A percentile compares a stretch with the other conserved stretches of the same genome.
Conservation (phyloP, 768 basidiomycete species). For the Mycena pura region DNA sequence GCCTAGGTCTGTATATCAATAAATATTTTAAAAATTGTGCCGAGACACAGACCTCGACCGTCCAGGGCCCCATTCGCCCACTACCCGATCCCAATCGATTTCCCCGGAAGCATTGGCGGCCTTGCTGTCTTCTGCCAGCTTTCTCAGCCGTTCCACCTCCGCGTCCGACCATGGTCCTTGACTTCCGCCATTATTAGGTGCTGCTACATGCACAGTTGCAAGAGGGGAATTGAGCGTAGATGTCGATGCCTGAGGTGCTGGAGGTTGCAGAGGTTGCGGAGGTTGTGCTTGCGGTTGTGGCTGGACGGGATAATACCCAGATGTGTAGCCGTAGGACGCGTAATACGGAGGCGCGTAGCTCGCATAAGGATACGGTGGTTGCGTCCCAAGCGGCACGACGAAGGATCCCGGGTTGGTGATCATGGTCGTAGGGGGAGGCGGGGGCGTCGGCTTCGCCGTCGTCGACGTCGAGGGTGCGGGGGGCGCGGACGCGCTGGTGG, state of each 20-base stretch:
- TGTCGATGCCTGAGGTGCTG: constrained; percentile 32
- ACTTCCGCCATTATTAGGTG: constrained; percentile 50
- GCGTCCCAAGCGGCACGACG: constrained; percentile 67
- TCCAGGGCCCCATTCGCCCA: constrained; percentile 74
- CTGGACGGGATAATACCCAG: constrained; percentile 31
- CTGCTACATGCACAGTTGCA: constrained; percentile 33
- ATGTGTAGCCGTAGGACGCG: constrained; percentile 15
- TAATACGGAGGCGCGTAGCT: constrained; percentile 28
- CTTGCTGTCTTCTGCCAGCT: constrained; percentile 72
- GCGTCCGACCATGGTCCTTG: constrained; percentile 83
- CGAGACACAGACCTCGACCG: constrained; percentile 64
- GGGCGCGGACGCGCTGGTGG: constrained; percentile 33
- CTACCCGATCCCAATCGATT: constrained; percentile 83
- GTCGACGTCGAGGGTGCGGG: constrained; percentile 37
- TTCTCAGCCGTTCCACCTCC: constrained; percentile 72
- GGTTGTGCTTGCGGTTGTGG: constrained; percentile 24
- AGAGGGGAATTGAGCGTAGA: constrained; percentile 28
- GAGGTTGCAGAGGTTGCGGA: constrained; percentile 18
- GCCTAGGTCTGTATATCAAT: constrained; percentile 47
- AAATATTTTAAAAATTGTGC: neutral
- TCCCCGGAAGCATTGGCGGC: constrained; percentile 56
- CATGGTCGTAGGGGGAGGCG: constrained; percentile 48
- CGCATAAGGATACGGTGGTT: constrained; percentile 66
- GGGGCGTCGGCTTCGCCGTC: constrained; percentile 32
- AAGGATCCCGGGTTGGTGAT: constrained; percentile 79